Evolutionary conservation across 2,329 filamentous ascomycete species (phyloP), one percentile per base, ranked within the genome.

Genomic region (Penicillium fuscoglaucum): DNA sequence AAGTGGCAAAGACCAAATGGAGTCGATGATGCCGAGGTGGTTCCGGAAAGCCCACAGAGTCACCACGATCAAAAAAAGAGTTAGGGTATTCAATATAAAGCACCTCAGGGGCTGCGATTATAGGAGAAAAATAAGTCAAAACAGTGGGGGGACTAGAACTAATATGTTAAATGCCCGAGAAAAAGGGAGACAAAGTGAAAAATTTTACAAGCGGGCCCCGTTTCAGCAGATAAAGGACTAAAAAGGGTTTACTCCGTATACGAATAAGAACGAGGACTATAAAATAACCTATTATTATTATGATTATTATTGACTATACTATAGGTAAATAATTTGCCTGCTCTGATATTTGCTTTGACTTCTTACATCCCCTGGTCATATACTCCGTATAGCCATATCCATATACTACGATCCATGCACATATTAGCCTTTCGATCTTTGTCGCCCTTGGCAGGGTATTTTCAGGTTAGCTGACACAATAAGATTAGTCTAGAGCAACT

Each of bases 1-100:
- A 46, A 43, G 29, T 51, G 50, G 45, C 40, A 17, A 58, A 51
- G 26, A 60, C 28, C 47, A 31, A 52, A 43, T 31, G 50, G 40
- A 44, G 44, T 46, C 46, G 28, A 45, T 33, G 44, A 45, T 55
- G 43, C 43, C 43, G 43, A 45, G 24, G 43, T 45, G 51, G 43
- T 39, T 55, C 54, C 45, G 45, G 29, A 41, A 41, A 41, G 46
- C 40, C 47, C 40, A 48, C 35, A 46, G 24, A 46, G 31, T 37
- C 51, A 46, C 46, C 46, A 19, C 43, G 29, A 47, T 33, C 15
- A 17, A 48, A n/a, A 35, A 31, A 26, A 48, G 31, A 26, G 12
- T 31, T 21, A 3, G 4, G 26, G 4, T 29, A 13, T 31, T 33
- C n/a, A 35, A 24, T 33, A 26, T 46, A 26, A 35, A 46, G 50